Evolutionary conservation across 2,329 filamentous ascomycete genomes (phyloP).

Genomic region (Aureobasidium sp.): DNA sequence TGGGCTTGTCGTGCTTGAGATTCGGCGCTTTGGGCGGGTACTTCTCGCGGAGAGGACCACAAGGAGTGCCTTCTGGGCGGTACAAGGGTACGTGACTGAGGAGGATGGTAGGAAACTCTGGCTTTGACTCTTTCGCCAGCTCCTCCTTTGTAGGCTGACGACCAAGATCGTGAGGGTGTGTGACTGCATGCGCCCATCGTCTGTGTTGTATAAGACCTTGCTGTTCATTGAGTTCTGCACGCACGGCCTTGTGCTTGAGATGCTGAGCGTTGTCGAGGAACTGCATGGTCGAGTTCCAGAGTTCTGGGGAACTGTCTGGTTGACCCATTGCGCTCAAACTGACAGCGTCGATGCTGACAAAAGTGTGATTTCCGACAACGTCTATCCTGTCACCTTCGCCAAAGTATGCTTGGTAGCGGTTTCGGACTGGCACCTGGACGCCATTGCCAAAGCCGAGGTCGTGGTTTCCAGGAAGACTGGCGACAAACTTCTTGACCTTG

Average conservation of each 20-base stretch:
- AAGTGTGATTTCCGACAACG: constrained; percentile 87
- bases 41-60: constrained; percentile 76
- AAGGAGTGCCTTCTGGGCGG: constrained; percentile 71
- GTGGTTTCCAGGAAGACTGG: constrained; percentile 87
- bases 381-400: constrained; percentile 87
- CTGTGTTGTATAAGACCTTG: constrained; percentile 44
- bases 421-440: constrained; percentile 68
- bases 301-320: constrained; percentile 41
- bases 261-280: constrained; percentile 63
- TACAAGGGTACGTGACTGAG: constrained; percentile 89
- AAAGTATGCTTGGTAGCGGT: constrained; percentile 81
- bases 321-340: constrained; percentile 71
- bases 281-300: constrained; percentile 67
- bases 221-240: constrained; percentile 58
- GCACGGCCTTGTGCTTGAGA: constrained; percentile 58
- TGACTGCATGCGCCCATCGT: constrained; percentile 25
- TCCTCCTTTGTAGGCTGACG: constrained; percentile 25
- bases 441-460: constrained; percentile 85
- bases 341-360: constrained; percentile 83
- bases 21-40: constrained; percentile 59
- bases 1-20: constrained; percentile 50
- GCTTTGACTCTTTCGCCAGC: constrained; percentile 13
- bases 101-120: constrained; percentile 75
- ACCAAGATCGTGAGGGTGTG: constrained; percentile 22
- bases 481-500: constrained; percentile 70